Evolutionary conservation across 306 rosid species (phyloP), one percentile per base, ranked within the genome.

Genomic region (Sesbania bispinosa): DNA sequence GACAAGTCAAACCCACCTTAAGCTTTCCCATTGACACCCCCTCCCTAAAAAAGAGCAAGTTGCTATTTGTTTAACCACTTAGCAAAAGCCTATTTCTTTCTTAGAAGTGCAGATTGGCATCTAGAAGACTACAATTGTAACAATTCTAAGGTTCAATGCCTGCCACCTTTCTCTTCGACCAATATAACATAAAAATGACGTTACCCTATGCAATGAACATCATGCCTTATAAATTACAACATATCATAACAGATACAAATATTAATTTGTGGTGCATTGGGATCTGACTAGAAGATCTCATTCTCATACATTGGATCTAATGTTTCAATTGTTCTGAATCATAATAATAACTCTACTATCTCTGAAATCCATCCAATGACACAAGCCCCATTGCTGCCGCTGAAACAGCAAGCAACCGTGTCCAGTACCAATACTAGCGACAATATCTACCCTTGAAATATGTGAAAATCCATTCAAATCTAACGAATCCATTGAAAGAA

Each of bases 251-350:
- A 62, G 23, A 43, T n/a, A 59, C 66, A 5, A 29, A 10, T 16
- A 39, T n/a, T n/a, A 54, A 6, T 10, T 33, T 48, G 42, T 0
- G 7, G 24, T 16, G 75, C 85, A 61, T 67, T 61, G 74, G 78
- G 75, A 82, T 74, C 76, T n/a, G 14, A 43, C n/a, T 18, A 67
- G 23, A 67, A 79, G 38, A 65, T 83, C 42, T 76, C 46, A 52
- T 24, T 75, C 55, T 50, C 39, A 68, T 36, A 16, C 76, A 70
- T 74, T 48, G 80, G 83, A 78, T 78, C 75, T n/a, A 43, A 38
- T 52, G 53, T 50, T 70, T 52, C 48, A 19, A 19, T 33, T 20
- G 13, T n/a, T 41, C n/a, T 53, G 18, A 15, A 7, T 41, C 41
- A 29, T 30, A 68, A 50, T 4, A 19, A 2, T 4, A 35, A 59